These are phyloP conservation scores for Nothophytophthora sp. DNA, from an alignment of 352 stramenopile species.

Conservation along the genomic window DNA sequence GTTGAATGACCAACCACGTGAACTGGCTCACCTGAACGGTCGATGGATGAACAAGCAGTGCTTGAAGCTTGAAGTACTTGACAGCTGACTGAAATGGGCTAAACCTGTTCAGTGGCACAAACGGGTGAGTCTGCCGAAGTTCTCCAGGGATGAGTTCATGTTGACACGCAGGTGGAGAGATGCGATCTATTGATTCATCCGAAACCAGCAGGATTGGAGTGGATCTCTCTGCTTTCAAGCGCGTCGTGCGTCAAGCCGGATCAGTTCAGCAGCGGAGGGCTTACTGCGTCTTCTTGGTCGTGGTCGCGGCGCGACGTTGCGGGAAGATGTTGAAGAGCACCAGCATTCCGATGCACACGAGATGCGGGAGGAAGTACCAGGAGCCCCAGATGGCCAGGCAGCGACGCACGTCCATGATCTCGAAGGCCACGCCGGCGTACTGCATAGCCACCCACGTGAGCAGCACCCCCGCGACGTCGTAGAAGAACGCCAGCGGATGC, in stretches of 20 bases:
- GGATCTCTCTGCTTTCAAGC: neutral
- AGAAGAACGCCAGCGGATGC: conserved; percentile 76
- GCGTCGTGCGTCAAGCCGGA: neutral
- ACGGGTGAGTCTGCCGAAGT: too few species aligned
- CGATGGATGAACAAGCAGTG: too few species aligned
- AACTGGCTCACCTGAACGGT: too few species aligned
- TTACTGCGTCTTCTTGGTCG: conserved; percentile 56
- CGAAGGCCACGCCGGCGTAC: conserved; percentile 84
- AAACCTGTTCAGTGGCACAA: too few species aligned
- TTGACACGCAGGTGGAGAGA: too few species aligned
- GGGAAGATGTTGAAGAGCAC: conserved; percentile 66
- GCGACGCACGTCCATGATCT: conserved; percentile 78
- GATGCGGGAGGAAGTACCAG: conserved; percentile 82
- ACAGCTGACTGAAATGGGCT: too few species aligned
- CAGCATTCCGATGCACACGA: conserved; percentile 59
- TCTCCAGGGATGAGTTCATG: too few species aligned
- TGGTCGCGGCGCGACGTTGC: conserved; percentile 30
- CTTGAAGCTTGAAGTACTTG: too few species aligned
- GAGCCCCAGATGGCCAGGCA: conserved; percentile 77
- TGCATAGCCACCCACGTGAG: conserved; percentile 87
- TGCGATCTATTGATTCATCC: conserved; percentile 31
- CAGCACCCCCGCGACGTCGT: conserved; percentile 71
- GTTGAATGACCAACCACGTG: too few species aligned
- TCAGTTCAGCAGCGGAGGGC: too few species aligned
- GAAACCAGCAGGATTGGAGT: conserved; percentile 5